phyloP scores from a whole-genome alignment of 306 rosid genomes.

The Castanea sativa region DNA sequence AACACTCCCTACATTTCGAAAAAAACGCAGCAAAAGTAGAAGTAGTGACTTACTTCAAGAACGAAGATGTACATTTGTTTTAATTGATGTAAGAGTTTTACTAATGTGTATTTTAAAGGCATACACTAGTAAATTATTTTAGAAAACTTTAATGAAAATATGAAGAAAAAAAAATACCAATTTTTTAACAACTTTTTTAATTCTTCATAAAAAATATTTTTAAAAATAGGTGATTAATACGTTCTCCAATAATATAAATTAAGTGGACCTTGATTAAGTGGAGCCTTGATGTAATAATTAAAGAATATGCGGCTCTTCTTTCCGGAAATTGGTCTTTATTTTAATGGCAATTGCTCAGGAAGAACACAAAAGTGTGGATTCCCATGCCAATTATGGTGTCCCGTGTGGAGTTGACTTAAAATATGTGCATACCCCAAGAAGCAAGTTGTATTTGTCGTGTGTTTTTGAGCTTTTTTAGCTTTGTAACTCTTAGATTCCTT shows the following conservation, averaged over 20 bases:
- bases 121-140: no score
- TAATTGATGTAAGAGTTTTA: background rate
- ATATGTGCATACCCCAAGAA: background rate
- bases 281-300: no score
- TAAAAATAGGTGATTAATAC: no score
- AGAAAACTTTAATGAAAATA: rapidly evolving
- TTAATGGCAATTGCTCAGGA: background rate
- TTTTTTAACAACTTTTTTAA: rapidly evolving
- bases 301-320: background rate
- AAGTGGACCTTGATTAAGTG: no score
- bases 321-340: background rate
- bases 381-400: conserved; percentile 16
- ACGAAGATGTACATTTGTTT: background rate
- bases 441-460: conserved; percentile 3
- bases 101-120: rapidly evolving
- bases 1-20: background rate
- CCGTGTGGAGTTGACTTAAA: background rate
- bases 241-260: rapidly evolving
- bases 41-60: background rate
- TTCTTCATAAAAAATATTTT: no score
- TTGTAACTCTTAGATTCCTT: background rate
- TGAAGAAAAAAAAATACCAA: rapidly evolving
- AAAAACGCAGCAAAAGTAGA: background rate
- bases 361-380: background rate
- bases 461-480: background rate